Base-by-base conservation (phyloP, 1,139 yeast genomes). In the Protomyces inundatus region DNA sequence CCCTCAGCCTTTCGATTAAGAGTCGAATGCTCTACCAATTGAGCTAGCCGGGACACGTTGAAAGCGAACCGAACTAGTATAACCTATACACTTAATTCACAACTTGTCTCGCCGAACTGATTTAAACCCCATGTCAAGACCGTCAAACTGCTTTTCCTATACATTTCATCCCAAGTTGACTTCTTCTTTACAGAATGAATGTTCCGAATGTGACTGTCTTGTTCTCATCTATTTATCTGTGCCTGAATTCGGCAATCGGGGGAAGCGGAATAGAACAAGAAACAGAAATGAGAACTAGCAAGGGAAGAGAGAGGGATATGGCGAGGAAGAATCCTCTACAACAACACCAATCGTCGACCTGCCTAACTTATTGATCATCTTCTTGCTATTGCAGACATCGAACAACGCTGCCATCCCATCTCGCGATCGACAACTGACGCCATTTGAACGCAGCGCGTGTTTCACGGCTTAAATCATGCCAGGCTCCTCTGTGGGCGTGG, bases 1-100 rank as follows among this genome's bases (percentile, higher is more conserved):
- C 62, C 62, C 62, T 58, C 62, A 58, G 62, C 62, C 62, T 58
- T 58, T 58, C 62, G 62, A 58, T 58, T 57, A 57, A 58, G 62
- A 58, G 62, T 58, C 62, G 62, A 58, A 58, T 52, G 62, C 62
- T 58, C 62, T 58, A 52, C 62, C 62, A 55, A 58, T 58, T 58
- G 62, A 58, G 62, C 62, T 58, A 58, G 62, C 62, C 62, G 62
- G 62, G 62, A 58, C 56, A 52, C 6, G 14, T 23, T 12, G 23
- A n/a, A 30, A 5, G 14, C 1, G 4, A 4, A 5, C 36, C 9
- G 23, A 16, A n/a, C 16, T 2, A 12, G 1, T 42, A 42, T 42
- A 16, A 42, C 7, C 14, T 6, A 6, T n/a, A 40, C 6, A 40
- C 14, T 40, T 14, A 7, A 40, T 4, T 9, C 45, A 40, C 10